A percentile compares a stretch with the other conserved stretches of the same genome.
Conservation (phyloP, 345 rosid species). For the Lumnitzera littorea region DNA sequence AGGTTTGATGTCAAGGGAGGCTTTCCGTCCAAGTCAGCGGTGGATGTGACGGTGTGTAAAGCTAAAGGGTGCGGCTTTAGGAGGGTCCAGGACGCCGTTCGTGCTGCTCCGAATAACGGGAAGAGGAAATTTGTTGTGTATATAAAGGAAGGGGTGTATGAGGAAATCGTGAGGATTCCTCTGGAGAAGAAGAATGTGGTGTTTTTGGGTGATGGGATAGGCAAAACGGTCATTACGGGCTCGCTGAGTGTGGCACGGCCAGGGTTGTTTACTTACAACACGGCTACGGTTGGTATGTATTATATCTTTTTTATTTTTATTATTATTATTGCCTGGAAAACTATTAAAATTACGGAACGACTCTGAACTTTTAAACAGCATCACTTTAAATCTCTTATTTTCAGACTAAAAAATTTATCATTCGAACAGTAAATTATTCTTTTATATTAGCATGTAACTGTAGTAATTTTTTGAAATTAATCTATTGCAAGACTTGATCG, state of each 20-base stretch:
- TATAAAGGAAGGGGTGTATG: constrained; percentile 57
- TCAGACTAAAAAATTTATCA: too few species aligned
- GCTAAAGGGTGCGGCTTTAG: constrained; percentile 34
- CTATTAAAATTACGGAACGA: too few species aligned
- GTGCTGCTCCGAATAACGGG: constrained; percentile 58
- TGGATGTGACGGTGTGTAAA: constrained; percentile 67
- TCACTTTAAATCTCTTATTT: too few species aligned
- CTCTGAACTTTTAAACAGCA: too few species aligned
- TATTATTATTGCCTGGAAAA: too few species aligned
- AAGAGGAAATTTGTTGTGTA: constrained; percentile 42
- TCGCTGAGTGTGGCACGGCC: constrained; percentile 40
- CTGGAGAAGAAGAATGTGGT: constrained; percentile 74
- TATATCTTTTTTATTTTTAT: background rate
- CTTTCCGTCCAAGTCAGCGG: constrained; percentile 37
- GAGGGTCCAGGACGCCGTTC: constrained; percentile 77
- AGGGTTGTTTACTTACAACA: constrained; percentile 62
- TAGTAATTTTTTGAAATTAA: too few species aligned
- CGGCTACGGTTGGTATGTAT: constrained; percentile 77
- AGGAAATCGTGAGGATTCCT: constrained; percentile 72
- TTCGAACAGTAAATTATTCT: too few species aligned
- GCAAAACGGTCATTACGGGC: constrained; percentile 81
- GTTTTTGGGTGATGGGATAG: constrained; percentile 75
- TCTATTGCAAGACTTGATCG: too few species aligned
- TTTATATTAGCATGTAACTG: too few species aligned
- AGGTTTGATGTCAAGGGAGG: constrained; percentile 19